phyloP scores from a whole-genome alignment of 2,329 filamentous ascomycete species.

The Claviceps sp. region DNA sequence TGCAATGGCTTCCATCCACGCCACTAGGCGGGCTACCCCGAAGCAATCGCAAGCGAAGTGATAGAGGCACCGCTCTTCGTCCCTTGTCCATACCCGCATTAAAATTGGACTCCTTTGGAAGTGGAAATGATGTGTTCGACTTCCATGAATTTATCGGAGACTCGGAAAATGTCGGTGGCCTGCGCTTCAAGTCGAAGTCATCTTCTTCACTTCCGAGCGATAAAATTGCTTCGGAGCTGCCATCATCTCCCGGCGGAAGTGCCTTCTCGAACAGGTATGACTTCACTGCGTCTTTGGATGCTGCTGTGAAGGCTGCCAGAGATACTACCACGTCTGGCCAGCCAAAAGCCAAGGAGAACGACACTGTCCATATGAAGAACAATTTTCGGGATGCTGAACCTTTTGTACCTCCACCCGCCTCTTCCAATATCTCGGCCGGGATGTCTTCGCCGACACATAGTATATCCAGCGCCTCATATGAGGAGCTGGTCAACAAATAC shows the following conservation, averaged over 20 bases:
- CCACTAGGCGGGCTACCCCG: constrained; percentile 46
- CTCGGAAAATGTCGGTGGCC: constrained; percentile 33
- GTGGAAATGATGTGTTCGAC: constrained; percentile 39
- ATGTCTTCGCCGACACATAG: constrained; percentile 13
- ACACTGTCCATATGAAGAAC: constrained; percentile 44
- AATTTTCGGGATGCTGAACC: constrained; percentile 20
- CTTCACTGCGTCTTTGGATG: constrained; percentile 81
- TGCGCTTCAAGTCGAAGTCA: constrained; percentile 62
- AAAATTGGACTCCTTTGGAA: constrained; percentile 55
- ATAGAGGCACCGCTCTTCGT: constrained; percentile 24
- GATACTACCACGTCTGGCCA: constrained; percentile 31
- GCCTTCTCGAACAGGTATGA: constrained; percentile 91
- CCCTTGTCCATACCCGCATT: constrained; percentile 43
- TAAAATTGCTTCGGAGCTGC: constrained; percentile 36
- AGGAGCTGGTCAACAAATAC: constrained; percentile 96
- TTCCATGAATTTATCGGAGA: constrained; percentile 54
- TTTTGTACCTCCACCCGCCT: background rate
- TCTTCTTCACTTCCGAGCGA: constrained; percentile 49
- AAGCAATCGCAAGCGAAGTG: constrained; percentile 44
- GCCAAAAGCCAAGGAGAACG: constrained; percentile 32
- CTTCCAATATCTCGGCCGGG: constrained; percentile 11
- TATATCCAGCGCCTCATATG: constrained; percentile 80
- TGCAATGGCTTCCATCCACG: constrained; percentile 36
- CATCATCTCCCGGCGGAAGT: constrained; percentile 47
- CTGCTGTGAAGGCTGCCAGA: constrained; percentile 65